Evolutionary conservation across 768 basidiomycete genomes (phyloP).

Genomic region (Cubamyces sp.): DNA sequence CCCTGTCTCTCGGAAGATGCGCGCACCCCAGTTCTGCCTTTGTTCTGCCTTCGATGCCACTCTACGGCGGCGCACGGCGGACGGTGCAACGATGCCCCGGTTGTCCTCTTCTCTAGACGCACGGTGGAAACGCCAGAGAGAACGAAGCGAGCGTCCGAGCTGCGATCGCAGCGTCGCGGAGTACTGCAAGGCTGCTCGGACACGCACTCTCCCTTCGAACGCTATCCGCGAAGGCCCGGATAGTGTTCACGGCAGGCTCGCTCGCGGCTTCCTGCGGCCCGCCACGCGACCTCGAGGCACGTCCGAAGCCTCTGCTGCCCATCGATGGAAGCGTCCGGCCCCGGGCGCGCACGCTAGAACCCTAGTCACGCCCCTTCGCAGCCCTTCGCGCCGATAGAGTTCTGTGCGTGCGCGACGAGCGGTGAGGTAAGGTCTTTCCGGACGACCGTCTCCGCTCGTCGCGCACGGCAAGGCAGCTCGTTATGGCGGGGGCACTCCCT

Average conservation of each 20-base stretch:
- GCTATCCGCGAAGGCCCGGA: too few species aligned
- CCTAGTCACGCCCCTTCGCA: conserved; percentile 9
- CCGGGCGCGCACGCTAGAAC: conserved; percentile 22
- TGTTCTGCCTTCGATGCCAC: not conserved
- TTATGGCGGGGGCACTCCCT: too few species aligned
- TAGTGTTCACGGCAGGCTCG: not conserved
- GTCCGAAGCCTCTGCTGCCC: conserved; percentile 9
- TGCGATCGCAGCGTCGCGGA: conserved; percentile 11
- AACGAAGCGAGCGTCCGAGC: not conserved
- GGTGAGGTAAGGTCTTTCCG: not conserved
- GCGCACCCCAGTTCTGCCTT: conserved; percentile 4
- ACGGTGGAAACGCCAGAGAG: not conserved
- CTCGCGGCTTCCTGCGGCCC: not conserved
- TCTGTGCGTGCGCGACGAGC: conserved; percentile 18
- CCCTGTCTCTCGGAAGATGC: not conserved
- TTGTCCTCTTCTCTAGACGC: not conserved
- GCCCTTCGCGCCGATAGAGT: conserved; percentile 6
- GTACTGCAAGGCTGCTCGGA: not conserved
- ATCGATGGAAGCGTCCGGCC: conserved; percentile 23
- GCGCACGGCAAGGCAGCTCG: not conserved
- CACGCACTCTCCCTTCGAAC: not conserved
- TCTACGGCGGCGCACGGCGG: conserved; percentile 14
- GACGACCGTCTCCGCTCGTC: conserved; percentile 3
- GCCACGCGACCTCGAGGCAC: conserved; percentile 22
- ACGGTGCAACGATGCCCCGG: not conserved